Percentiles rank a stretch among this genome's conserved stretches.
These are phyloP conservation scores for Colletotrichum neosansevieriae DNA, from an alignment of 2,329 filamentous ascomycete species.

Conservation along the genomic window DNA sequence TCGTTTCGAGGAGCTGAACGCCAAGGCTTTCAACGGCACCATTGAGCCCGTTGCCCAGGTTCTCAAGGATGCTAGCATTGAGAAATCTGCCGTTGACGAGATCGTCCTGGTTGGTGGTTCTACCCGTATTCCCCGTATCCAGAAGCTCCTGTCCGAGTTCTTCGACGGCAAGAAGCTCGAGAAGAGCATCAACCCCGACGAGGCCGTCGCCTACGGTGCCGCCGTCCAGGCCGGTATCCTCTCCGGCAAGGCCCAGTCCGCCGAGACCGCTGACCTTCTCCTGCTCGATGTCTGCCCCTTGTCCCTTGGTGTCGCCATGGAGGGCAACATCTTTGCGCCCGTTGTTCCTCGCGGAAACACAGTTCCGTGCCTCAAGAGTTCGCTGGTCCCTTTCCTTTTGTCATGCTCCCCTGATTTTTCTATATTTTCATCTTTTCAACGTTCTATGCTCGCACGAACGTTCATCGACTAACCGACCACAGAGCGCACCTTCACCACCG, in stretches of 20 bases:
- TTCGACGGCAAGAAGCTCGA: conserved; percentile 99
- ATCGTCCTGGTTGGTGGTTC: conserved; percentile 99
- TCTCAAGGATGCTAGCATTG: conserved; percentile 88
- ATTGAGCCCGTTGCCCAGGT: conserved; percentile 97
- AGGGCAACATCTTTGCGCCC: conserved; percentile 98
- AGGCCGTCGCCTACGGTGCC: conserved; percentile 98
- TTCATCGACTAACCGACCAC: conserved; percentile 41
- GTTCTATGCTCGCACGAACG: too few relatives aligned
- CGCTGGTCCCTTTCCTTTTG: too few relatives aligned
- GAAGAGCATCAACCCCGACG: conserved; percentile 99
- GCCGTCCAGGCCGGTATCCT: conserved; percentile 99
- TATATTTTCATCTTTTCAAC: too few relatives aligned
- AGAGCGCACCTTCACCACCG: conserved; percentile 82
- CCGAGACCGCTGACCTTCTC: conserved; percentile 93
- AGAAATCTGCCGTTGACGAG: conserved; percentile 95
- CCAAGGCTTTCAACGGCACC: conserved; percentile 93
- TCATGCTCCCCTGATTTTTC: too few relatives aligned
- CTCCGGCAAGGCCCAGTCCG: conserved; percentile 96
- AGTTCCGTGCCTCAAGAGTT: conserved; percentile 78
- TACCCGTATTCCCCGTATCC: conserved; percentile 98
- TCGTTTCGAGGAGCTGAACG: conserved; percentile 98
- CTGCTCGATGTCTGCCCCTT: conserved; percentile 97
- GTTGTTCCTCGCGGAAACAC: conserved; percentile 86
- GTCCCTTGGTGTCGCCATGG: conserved; percentile 98
- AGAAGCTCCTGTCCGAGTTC: conserved; percentile 99